phyloP scores from a whole-genome alignment of 2,329 filamentous ascomycete genomes.

The Pseudogymnoascus sp. region DNA sequence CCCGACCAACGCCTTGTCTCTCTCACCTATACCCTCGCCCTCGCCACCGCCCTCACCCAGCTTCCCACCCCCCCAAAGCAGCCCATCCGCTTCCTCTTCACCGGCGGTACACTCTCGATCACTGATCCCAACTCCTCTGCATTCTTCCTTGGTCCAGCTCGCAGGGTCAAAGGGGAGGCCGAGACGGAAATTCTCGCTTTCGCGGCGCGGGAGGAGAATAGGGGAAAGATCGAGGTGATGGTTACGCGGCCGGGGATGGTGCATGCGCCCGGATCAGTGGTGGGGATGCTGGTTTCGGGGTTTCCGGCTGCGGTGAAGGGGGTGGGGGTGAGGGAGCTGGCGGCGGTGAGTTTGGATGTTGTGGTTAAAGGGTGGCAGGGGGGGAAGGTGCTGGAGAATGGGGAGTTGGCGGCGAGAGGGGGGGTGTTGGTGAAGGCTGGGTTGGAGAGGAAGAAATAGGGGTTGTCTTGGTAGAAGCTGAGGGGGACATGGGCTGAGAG shows the following conservation, averaged over 20 bases:
- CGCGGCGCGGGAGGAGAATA: neutral
- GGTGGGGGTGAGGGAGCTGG: neutral
- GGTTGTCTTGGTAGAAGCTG: neutral
- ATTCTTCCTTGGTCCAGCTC: neutral
- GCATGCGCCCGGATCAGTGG: neutral
- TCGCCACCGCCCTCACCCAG: neutral
- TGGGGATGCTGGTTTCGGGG: neutral
- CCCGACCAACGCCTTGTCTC: neutral
- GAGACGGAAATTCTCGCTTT: neutral
- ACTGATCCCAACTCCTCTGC: neutral
- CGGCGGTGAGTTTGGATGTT: neutral
- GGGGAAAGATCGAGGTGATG: neutral
- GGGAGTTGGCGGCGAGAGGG: neutral
- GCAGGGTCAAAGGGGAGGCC: neutral
- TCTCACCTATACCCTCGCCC: neutral
- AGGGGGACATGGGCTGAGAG: neutral
- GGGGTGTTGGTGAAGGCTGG: neutral
- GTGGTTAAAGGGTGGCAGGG: neutral
- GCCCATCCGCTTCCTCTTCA: neutral
- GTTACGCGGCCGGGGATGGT: neutral
- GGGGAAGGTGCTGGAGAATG: neutral
- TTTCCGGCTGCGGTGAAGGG: neutral
- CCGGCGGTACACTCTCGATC: neutral
- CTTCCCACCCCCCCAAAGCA: neutral
- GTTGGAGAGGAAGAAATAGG: neutral